Evolutionary conservation across 768 basidiomycete genomes (phyloP), one percentile per base, ranked within the genome.

Genomic region (Tulasnella sp.): DNA sequence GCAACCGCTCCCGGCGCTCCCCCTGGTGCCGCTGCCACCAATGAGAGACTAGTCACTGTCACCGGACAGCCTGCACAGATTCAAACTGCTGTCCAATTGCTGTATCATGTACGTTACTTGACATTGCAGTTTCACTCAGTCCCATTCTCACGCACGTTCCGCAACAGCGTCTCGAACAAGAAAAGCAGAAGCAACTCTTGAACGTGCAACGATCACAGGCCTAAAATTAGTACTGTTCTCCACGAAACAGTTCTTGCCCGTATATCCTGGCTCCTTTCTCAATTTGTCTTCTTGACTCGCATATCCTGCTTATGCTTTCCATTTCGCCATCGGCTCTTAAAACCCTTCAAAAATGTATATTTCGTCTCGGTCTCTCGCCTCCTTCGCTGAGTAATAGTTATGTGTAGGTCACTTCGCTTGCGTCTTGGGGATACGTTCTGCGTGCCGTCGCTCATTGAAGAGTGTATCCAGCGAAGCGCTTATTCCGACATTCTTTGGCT

Each of bases 21-120:
- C 12, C 85, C 89, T 1, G 90, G 89, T 39, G 87, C 88, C 37
- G 75, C 76, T 32, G 76, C 79, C 7, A 79, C 81, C 77, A 91
- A 91, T 62, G 95, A 98, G 80, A 82, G 96, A 76, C 79, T 99
- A 78, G 96, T 99, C 7, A 95, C 95, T 66, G 98, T 99, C 77
- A 97, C 95, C 22, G 97, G 97, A n/a, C 89, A 90, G 77, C 94
- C 94, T 1, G 83, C 88, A 4, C 95, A 96, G 78, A 96, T 99
- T 74, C 94, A 97, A 80, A 94, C 95, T 87, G 97, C 97, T 6
- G 94, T 99, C 40, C 90, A 92, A 76, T 79, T 98, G 76, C 82
- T 99, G 76, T 75, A 76, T 52, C 76, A 76, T 39, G 76, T 76
- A 67, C 40, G 76, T 70, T 19, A 11, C 36, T 26, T 44, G 22